Evolutionary conservation across 441 rosid genomes (phyloP), one percentile per base, ranked within the genome.

Genomic region (Pelargonium myrrhifolium): DNA sequence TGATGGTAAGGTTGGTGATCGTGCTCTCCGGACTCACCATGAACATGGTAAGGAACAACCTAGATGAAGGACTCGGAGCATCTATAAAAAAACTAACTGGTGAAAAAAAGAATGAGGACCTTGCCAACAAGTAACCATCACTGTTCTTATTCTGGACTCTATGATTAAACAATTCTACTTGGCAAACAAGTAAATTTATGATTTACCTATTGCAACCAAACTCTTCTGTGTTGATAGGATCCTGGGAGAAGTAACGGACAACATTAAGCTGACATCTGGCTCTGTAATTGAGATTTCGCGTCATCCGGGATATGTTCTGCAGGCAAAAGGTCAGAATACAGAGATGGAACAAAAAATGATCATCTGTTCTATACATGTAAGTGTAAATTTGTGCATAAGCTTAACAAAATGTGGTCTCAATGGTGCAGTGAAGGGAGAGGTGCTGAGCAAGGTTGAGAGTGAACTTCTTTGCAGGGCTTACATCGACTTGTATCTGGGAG

Each of bases 381-480:
- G 56, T 20, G 49, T 37, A 14, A 37, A 31, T 21, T 11, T 8
- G 40, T 9, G 39, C 20, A 63, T 15, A 67, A 58, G 60, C 18
- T 60, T 60, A 66, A 71, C 43, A 10, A 9, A 51, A 58, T 37
- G 11, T 28, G 17, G 45, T 42, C 55, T 68, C 12, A 35, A 58
- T 64, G 58, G 17, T 72, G 78, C 80, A 76, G 87, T 82, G 74
- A 71, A 18, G 76, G 85, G 77, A 21, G 74, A 78, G 70, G 78
- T 73, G 75, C 68, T 76, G 22, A 80, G 84, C 80, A 75, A 65
- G 68, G 81, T 79, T 49, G 79, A 77, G 71, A 84, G 83, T 65
- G 86, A 86, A 24, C 79, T 82, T 72, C 80, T 86, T 37, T 84
- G 84, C 78, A 77, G 85, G 80, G 85, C 86, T 20, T 78, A 45